Percentiles rank a stretch among this genome's conserved stretches.
Conservation (phyloP, 345 rosid species). For the Isatis tinctoria region DNA sequence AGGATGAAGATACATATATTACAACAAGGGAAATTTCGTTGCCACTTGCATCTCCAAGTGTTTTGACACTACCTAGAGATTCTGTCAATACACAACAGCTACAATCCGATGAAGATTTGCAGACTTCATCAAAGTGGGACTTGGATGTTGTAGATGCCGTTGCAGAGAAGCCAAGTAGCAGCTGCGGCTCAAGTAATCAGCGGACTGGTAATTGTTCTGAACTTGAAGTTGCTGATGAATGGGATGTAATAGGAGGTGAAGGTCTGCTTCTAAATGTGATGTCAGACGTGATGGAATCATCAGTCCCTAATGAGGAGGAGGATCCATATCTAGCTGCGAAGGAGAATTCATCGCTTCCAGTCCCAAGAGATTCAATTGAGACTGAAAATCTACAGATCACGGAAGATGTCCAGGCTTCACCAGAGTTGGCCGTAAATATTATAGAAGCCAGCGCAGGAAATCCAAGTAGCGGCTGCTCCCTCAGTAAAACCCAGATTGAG, state of each 20-base stretch:
- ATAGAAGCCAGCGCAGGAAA: background rate
- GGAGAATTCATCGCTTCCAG: slow-evolving; percentile 30
- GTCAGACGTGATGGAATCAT: slow-evolving; percentile 33
- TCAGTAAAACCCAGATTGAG: slow-evolving; percentile 1
- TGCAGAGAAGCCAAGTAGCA: slow-evolving; percentile 6
- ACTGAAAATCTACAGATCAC: slow-evolving; percentile 23
- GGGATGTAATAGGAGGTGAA: slow-evolving; percentile 20
- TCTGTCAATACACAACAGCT: slow-evolving; percentile 21
- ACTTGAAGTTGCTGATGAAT: background rate
- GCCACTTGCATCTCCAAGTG: slow-evolving; percentile 20
- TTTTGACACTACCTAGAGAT: slow-evolving; percentile 12
- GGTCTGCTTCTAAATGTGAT: slow-evolving; percentile 30
- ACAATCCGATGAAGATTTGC: slow-evolving; percentile 21
- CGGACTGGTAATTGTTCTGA: slow-evolving; percentile 21
- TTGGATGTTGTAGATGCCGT: slow-evolving; percentile 16
- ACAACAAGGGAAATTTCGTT: slow-evolving; percentile 31
- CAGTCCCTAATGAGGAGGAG: slow-evolving; percentile 29
- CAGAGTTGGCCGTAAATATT: slow-evolving; percentile 6
- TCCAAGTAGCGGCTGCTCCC: background rate
- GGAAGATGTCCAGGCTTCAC: slow-evolving; percentile 20
- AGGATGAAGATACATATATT: slow-evolving; percentile 30
- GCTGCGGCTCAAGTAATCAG: background rate
- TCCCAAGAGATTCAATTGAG: slow-evolving; percentile 25
- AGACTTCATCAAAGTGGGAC: slow-evolving; percentile 13
- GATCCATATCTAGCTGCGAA: slow-evolving; percentile 21